phyloP scores from a whole-genome alignment of 768 basidiomycete genomes.

The Lentinula guzmanii region DNA sequence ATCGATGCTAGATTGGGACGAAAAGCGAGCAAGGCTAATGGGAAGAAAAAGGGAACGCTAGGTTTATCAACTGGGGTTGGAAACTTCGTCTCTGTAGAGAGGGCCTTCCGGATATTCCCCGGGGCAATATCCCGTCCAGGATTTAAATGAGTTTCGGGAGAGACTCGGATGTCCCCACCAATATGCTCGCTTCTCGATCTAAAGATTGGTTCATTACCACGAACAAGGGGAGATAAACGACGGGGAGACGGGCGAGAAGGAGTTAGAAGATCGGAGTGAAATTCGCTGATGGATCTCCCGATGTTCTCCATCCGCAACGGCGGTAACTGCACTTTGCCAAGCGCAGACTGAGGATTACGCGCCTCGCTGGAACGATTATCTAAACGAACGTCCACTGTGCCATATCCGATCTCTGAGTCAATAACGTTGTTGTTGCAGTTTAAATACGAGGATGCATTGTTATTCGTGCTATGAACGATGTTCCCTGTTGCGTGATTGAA shows the following conservation, averaged over 20 bases:
- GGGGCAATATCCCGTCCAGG: background rate
- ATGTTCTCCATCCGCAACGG: background rate
- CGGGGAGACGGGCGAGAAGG: no score
- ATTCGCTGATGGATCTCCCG: no score
- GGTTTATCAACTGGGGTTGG: background rate
- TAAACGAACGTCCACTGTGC: background rate
- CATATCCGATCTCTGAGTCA: background rate
- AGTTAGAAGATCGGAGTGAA: no score
- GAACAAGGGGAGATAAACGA: no score
- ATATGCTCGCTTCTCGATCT: no score
- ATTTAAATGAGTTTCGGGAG: no score
- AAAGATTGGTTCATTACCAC: no score
- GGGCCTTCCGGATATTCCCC: no score
- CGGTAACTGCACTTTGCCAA: no score
- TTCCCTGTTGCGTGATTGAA: background rate
- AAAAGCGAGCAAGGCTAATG: background rate
- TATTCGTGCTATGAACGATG: background rate
- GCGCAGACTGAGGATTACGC: background rate
- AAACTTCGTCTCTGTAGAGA: background rate
- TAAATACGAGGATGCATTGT: background rate
- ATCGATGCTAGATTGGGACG: background rate
- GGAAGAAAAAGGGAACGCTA: background rate
- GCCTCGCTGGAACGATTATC: background rate
- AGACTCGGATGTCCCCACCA: no score
- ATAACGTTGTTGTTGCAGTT: background rate